Evolutionary conservation across 2,329 filamentous ascomycete species (phyloP).

Genomic region (Botrytis porri): DNA sequence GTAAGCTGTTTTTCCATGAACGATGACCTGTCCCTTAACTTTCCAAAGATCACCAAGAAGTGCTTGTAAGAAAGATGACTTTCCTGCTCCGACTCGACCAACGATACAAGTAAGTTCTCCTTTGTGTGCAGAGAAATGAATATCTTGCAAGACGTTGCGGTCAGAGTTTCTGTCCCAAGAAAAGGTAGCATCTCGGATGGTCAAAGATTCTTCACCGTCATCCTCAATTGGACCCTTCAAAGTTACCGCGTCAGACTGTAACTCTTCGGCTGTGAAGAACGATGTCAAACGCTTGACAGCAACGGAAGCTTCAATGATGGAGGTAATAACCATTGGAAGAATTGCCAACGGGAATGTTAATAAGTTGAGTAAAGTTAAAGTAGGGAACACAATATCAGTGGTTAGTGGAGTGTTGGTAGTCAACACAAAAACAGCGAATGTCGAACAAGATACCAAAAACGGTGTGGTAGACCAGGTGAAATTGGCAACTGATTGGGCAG

Average conservation of each 20-base stretch:
- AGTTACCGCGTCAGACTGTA: conserved; percentile 79
- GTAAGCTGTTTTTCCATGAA: conserved; percentile 83
- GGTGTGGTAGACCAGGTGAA: conserved; percentile 98
- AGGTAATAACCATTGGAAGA: conserved; percentile 95
- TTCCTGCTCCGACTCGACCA: conserved; percentile 89
- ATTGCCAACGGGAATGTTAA: conserved; percentile 92
- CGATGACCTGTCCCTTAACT: conserved; percentile 73
- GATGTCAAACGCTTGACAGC: conserved; percentile 81
- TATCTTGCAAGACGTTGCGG: conserved; percentile 70
- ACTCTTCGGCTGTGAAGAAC: conserved; percentile 83
- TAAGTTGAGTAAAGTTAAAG: conserved; percentile 88
- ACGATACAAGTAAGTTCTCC: conserved; percentile 92
- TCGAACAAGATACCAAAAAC: conserved; percentile 95
- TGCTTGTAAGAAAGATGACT: conserved; percentile 86
- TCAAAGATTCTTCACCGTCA: conserved; percentile 79
- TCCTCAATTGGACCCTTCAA: conserved; percentile 68
- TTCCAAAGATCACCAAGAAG: conserved; percentile 93
- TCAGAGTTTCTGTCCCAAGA: conserved; percentile 88
- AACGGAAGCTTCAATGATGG: conserved; percentile 93
- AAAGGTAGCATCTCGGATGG: conserved; percentile 81
- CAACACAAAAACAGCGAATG: conserved; percentile 90
- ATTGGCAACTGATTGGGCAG: conserved; percentile 88
- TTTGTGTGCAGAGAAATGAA: conserved; percentile 86
- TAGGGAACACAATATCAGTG: conserved; percentile 94
- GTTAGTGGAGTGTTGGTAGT: conserved; percentile 78